Conservation (phyloP, 2,329 filamentous ascomycete species). For the Clonostachys chloroleuca region DNA sequence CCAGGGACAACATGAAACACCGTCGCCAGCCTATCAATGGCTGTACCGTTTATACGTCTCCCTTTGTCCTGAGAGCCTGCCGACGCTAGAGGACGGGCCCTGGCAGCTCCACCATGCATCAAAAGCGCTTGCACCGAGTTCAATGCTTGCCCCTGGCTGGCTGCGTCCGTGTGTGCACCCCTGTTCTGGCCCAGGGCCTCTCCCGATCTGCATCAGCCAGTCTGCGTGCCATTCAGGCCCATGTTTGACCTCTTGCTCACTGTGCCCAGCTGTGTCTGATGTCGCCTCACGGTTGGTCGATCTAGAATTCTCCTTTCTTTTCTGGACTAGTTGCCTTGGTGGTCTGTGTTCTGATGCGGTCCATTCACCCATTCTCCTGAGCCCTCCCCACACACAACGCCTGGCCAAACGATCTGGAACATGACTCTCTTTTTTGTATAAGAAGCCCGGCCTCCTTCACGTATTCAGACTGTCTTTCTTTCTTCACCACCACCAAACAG, state of each 20-base stretch:
- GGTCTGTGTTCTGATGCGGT: no score
- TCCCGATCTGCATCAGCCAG: conserved; percentile 22
- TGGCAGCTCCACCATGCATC: conserved; percentile 29
- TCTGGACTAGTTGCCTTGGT: no score
- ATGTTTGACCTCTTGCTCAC: not conserved
- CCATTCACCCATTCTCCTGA: not conserved
- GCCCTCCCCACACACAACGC: not conserved
- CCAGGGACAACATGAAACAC: conserved; percentile 16
- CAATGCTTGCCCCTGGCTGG: not conserved
- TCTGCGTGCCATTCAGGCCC: conserved; percentile 5
- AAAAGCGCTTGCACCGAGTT: conserved; percentile 19
- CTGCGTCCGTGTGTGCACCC: not conserved
- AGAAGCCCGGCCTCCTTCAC: conserved; percentile 3
- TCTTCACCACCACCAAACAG: conserved; percentile 6
- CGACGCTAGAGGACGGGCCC: conserved; percentile 6
- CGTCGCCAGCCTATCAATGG: conserved; percentile 20
- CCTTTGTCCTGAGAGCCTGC: not conserved
- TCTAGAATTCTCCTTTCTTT: no score
- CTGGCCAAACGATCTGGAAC: conserved; percentile 2
- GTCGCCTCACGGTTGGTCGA: not conserved
- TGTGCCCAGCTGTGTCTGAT: not conserved
- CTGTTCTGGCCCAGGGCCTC: no score
- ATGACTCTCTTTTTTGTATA: conserved; percentile 3
- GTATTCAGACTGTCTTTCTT: conserved; percentile 2
- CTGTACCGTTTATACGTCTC: not conserved